Conservation (phyloP, 2,329 filamentous ascomycete genomes). For the Fusarium sp. region DNA sequence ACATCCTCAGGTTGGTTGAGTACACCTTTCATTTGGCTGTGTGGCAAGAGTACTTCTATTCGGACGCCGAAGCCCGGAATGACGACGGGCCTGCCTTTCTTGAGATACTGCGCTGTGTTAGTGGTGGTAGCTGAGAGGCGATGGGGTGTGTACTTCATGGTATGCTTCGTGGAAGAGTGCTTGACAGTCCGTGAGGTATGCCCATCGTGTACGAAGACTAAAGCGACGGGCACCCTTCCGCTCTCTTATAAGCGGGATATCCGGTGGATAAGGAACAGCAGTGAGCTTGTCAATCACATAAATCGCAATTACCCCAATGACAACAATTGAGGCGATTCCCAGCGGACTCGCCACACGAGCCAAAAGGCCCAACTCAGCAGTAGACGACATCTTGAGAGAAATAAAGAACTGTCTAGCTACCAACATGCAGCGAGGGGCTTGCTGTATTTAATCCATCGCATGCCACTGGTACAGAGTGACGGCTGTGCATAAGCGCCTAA, state of each 20-base stretch:
- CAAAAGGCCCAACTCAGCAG: not conserved
- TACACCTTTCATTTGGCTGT: slow-evolving; percentile 50
- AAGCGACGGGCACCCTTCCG: slow-evolving; percentile 37
- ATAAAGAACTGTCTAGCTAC: not conserved
- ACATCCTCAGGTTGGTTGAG: slow-evolving; percentile 50
- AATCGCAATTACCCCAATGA: not conserved
- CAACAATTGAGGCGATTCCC: not conserved
- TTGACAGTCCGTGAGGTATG: slow-evolving; percentile 44
- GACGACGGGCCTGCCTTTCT: slow-evolving; percentile 52
- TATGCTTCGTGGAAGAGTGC: slow-evolving; percentile 44
- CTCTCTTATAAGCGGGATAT: slow-evolving; percentile 41
- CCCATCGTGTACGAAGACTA: slow-evolving; percentile 42
- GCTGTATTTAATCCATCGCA: slow-evolving; percentile 1
- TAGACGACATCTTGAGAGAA: not conserved
- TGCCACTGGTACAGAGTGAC: not conserved
- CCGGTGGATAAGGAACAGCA: slow-evolving; percentile 37
- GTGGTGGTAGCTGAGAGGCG: fast-evolving
- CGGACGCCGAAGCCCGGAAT: slow-evolving; percentile 51
- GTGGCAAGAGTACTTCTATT: slow-evolving; percentile 54
- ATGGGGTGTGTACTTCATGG: slow-evolving; percentile 32
- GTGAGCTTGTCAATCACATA: slow-evolving; percentile 32
- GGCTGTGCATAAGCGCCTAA: not conserved
- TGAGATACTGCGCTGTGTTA: slow-evolving; percentile 47
- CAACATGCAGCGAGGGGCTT: not conserved
- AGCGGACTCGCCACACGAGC: slow-evolving; percentile 19